Percentiles rank a stretch among this genome's conserved stretches.
Conservation (phyloP, 192 early-diverging fungal genomes). For the Coemansia sp. region DNA sequence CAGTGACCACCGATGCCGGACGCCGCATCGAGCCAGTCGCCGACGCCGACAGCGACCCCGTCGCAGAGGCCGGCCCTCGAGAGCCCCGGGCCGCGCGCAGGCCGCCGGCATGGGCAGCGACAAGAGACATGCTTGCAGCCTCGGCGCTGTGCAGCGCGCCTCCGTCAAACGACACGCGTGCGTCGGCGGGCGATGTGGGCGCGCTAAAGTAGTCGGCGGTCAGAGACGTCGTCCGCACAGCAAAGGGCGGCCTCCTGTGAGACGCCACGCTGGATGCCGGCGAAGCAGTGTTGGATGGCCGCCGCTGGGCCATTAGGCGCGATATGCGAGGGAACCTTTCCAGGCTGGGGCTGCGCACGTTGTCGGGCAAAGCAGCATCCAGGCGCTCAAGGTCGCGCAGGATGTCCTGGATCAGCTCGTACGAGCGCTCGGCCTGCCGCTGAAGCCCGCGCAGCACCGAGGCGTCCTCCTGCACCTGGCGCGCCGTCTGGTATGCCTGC, state of each 20-base stretch:
- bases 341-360: neutral
- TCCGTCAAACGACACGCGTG: slow-evolving; percentile 46
- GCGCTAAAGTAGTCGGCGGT: slow-evolving; percentile 18
- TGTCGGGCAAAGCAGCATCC: slow-evolving; percentile 27
- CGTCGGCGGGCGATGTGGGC: slow-evolving; percentile 33
- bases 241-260: slow-evolving; percentile 22
- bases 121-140: slow-evolving; percentile 20
- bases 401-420: slow-evolving; percentile 50
- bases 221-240: slow-evolving; percentile 29
- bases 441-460: slow-evolving; percentile 39
- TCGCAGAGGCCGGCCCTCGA: neutral
- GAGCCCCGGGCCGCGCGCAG: neutral
- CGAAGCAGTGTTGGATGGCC: slow-evolving; percentile 11
- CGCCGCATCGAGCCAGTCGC: slow-evolving; percentile 2
- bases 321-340: slow-evolving; percentile 18
- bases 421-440: slow-evolving; percentile 49
- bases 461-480: slow-evolving; percentile 32
- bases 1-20: slow-evolving; percentile 16
- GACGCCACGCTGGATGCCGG: slow-evolving; percentile 10
- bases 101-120: slow-evolving; percentile 24
- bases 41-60: neutral
- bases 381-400: slow-evolving; percentile 48
- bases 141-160: slow-evolving; percentile 22
- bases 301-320: slow-evolving; percentile 14
- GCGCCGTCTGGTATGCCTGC: slow-evolving; percentile 30